phyloP scores from a whole-genome alignment of 2,329 filamentous ascomycete species.

The Pseudogymnoascus sp. region DNA sequence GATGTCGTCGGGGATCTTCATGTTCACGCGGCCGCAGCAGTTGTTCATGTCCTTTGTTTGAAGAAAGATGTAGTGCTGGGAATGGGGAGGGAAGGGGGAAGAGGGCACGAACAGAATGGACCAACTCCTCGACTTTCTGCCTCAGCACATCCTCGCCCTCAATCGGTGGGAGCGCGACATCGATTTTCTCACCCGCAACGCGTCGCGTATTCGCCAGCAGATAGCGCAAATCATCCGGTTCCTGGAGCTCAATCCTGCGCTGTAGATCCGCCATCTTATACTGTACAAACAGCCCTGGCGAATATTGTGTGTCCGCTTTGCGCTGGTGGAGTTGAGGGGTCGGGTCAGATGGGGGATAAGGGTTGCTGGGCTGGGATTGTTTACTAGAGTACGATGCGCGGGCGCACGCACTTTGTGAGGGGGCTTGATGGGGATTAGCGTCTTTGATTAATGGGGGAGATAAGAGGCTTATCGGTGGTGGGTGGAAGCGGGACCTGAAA shows the following conservation, averaged over 20 bases:
- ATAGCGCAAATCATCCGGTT: conserved; percentile 64
- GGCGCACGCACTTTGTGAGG: neutral
- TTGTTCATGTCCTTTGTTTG: conserved; percentile 25
- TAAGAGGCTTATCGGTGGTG: neutral
- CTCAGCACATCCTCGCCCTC: conserved; percentile 53
- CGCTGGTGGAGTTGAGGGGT: too few species aligned
- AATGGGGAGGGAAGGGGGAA: neutral
- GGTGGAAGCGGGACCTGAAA: neutral
- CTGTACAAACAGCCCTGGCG: neutral
- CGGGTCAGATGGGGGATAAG: neutral
- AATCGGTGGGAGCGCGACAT: conserved; percentile 60
- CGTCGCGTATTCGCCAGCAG: conserved; percentile 62
- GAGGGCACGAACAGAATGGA: conserved; percentile 45
- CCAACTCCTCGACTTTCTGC: conserved; percentile 50
- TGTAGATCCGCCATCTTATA: conserved; percentile 37
- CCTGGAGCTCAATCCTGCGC: conserved; percentile 73
- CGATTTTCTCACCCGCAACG: conserved; percentile 60
- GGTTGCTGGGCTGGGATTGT: neutral
- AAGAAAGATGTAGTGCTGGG: too few species aligned
- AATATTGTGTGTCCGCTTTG: too few species aligned
- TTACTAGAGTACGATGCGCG: neutral
- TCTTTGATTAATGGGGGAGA: neutral
- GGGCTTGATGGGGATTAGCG: neutral
- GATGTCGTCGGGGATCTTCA: conserved; percentile 44
- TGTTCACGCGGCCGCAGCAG: conserved; percentile 40